Evolutionary conservation across 1,284 basidiomycete genomes (phyloP), one percentile per base, ranked within the genome.

Genomic region (Trichosporon faecale): DNA sequence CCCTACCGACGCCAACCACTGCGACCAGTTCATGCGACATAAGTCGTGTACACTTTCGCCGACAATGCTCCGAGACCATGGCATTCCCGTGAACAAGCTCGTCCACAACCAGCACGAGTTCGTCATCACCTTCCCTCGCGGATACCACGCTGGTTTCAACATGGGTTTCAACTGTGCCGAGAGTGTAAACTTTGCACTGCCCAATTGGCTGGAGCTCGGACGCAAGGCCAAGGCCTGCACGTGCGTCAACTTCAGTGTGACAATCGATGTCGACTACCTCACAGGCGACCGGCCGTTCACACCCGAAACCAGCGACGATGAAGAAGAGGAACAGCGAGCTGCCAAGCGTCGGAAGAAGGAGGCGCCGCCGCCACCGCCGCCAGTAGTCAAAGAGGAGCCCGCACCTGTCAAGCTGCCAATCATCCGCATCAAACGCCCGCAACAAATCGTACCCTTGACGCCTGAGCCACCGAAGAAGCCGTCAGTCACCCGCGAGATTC

Each of bases 81-180:
- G 91, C 5, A 93, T 94, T 73, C 88, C 90, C 67, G 93, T 94
- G 21, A 97, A 97, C 78, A 88, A 89, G 65, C 88, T 95, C 21
- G 94, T 98, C 0, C 96, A 99, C 78, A 90, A 95, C 70, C 87
- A 88, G 55, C 92, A 93, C 52, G 96, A 98, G 82, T 98, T 98
- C 77, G 93, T 99, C 46, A 91, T 99, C 75, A 99, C 96, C 0
- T 99, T 90, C 80, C 96, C 96, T 0, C 86, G 90, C 52, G 95
- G 95, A 9, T 98, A 98, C 82, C 95, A 98, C 80, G 93, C 94
- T 0, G 96, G 96, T 18, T 98, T 97, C 87, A 99, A 99, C 79
- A 86, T 98, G 46, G 97, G 96, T 16, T 90, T 97, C 81, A 99
- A 99, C 80, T 98, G 96, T 78, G 96, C 96, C 2, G 97, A 99